These are phyloP conservation scores for Coprinopsis sp. DNA, from an alignment of 768 basidiomycete genomes.

Conservation along the genomic window DNA sequence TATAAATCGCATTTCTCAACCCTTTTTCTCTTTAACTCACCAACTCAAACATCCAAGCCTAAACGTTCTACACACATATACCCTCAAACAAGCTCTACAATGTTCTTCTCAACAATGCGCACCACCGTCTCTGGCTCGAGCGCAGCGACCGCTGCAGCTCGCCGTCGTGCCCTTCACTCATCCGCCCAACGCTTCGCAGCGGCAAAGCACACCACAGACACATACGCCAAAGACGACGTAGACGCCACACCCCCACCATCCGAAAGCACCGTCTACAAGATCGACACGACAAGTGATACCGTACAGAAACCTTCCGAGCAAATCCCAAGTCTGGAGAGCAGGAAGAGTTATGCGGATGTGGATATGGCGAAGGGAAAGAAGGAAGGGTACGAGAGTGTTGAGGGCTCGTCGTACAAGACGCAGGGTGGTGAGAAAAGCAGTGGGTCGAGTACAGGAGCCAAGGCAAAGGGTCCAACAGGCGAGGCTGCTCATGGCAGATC, in stretches of 20 bases:
- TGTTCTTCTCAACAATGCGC: too few species aligned
- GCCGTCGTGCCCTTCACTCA: too few species aligned
- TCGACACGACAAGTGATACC: conserved; percentile 40
- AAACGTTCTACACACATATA: too few species aligned
- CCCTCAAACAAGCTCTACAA: too few species aligned
- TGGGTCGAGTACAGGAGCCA: too few species aligned
- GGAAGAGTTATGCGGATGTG: conserved; percentile 21
- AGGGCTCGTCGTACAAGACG: conserved; percentile 23
- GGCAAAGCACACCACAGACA: conserved; percentile 31
- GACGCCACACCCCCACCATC: conserved; percentile 37
- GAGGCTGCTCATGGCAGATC: conserved; percentile 31
- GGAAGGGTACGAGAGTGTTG: conserved; percentile 29
- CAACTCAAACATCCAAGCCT: too few species aligned
- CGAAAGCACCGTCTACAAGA: conserved; percentile 38
- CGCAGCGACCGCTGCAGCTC: too few species aligned
- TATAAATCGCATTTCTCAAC: too few species aligned
- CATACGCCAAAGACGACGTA: conserved; percentile 41
- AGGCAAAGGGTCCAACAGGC: conserved; percentile 32
- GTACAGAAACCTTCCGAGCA: conserved; percentile 47
- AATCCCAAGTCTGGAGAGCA: conserved; percentile 42
- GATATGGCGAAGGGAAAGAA: conserved; percentile 20
- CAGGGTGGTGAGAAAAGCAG: conserved; percentile 23
- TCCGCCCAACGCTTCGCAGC: too few species aligned
- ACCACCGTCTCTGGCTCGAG: too few species aligned
- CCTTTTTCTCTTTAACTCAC: too few species aligned